phyloP scores from a whole-genome alignment of 495 filamentous ascomycete species.

The Annulohypoxylon stygium region DNA sequence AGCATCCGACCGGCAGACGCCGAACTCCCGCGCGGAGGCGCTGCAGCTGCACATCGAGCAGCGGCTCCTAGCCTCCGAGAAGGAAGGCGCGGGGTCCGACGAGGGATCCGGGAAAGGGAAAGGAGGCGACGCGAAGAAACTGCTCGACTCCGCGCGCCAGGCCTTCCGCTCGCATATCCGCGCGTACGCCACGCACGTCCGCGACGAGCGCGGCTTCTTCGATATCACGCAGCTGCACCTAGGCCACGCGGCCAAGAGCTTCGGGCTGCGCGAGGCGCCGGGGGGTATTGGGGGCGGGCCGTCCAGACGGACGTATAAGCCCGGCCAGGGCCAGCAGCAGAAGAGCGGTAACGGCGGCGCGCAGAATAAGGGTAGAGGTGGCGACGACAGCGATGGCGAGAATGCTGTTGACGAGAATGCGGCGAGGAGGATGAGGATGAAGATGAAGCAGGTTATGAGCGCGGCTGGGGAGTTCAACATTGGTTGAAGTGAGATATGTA shows the following conservation, averaged over 20 bases:
- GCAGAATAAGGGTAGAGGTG: constrained; percentile 33
- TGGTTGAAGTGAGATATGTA: constrained; percentile 62
- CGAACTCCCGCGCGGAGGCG: constrained; percentile 59
- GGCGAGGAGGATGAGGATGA: constrained; percentile 79
- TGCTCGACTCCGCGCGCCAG: constrained; percentile 78
- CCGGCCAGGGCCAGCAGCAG: constrained; percentile 4
- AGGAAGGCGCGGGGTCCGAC: constrained; percentile 34
- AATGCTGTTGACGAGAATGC: constrained; percentile 71
- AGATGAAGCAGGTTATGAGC: constrained; percentile 83
- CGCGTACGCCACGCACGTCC: constrained; percentile 93
- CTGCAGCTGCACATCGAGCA: constrained; percentile 66
- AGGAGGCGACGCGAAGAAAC: constrained; percentile 41
- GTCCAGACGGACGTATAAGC: constrained; percentile 54
- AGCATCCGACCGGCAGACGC: constrained; percentile 53
- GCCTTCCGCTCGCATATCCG: constrained; percentile 93
- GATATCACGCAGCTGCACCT: constrained; percentile 90
- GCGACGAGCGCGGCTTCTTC: constrained; percentile 84
- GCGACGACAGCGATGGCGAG: constrained; percentile 47
- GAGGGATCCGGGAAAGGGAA: constrained; percentile 24
- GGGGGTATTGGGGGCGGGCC: constrained; percentile 75
- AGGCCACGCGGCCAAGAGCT: constrained; percentile 94
- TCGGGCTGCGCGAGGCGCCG: constrained; percentile 88
- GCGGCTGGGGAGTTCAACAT: constrained; percentile 89
- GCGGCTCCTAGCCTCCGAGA: constrained; percentile 56
- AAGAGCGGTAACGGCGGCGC: constrained; percentile 9